Evolutionary conservation across 2,329 filamentous ascomycete genomes (phyloP), one percentile per base, ranked within the genome.

Genomic region (Dothistroma septosporum): DNA sequence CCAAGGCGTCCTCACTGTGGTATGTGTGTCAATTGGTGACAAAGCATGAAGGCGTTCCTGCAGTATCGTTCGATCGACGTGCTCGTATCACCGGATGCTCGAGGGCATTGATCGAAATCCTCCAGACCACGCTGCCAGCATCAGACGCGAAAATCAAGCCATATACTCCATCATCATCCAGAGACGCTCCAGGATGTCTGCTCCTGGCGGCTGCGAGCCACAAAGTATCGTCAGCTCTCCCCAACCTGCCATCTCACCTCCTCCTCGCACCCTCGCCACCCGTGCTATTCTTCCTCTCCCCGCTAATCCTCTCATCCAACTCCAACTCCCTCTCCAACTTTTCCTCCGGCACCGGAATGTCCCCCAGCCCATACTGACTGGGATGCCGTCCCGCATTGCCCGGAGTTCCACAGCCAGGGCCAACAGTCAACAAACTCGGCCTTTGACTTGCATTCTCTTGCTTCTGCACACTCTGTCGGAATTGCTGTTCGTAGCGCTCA

Each of bases 251-350:
- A 22, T 22, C 46, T 19, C 11, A 35, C 24, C 11, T 31, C 24
- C 10, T 21, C 50, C 10, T 21, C 11, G 14, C n/a, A 6, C 14
- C 50, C 2, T 53, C n/a, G 8, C 31, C 31, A 53, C n/a, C 16
- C 46, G 8, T 44, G 16, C 14, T 49, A 49, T 49, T 35, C 31
- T 35, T 53, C 50, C 50, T 53, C 31, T 53, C 50, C 31, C 16
- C 31, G n/a, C 6, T n/a, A 21, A 53, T n/a, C 50, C 31, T 53
- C 8, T 31, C 31, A 53, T 53, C 50, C 31, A 53, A 21, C 24
- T 33, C 50, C n/a, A 53, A 35, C 33, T 53, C n/a, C 50, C 28
- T 32, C 31, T 53, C 50, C 50, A 53, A n/a, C 50, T n/a, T 53
- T n/a, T 11, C 11, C 24, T 53, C 50, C 14, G 50, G 50, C 14